These are phyloP conservation scores for Phialemonium atrogriseum DNA, from an alignment of 2,329 filamentous ascomycete genomes.

Conservation along the genomic window DNA sequence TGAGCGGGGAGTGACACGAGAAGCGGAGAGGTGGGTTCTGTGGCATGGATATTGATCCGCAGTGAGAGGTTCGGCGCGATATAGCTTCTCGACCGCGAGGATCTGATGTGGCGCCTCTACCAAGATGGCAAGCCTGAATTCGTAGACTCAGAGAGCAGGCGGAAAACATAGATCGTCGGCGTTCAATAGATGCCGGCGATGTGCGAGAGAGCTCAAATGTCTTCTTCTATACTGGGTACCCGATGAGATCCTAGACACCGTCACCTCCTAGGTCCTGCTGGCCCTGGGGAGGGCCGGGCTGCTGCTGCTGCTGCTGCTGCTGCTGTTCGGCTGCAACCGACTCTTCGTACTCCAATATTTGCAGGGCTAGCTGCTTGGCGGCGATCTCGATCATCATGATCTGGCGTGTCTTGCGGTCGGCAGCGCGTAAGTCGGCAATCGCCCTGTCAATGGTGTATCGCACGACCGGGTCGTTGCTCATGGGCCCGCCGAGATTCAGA, in stretches of 20 bases:
- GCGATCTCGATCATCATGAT: conserved; percentile 45
- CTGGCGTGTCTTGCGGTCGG: conserved; percentile 34
- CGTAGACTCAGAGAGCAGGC: too few relatives aligned
- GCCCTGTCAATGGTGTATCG: conserved; percentile 36
- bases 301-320: conserved; percentile 15
- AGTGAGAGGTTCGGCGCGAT: too few relatives aligned
- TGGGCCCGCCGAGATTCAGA: conserved; percentile 5
- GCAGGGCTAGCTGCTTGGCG: conserved; percentile 45
- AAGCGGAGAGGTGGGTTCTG: not conserved
- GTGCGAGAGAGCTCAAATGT: too few relatives aligned
- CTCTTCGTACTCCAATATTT: conserved; percentile 44
- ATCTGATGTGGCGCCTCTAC: too few relatives aligned
- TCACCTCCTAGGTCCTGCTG: too few relatives aligned
- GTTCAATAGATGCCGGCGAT: too few relatives aligned
- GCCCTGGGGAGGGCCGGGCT: conserved; percentile 6
- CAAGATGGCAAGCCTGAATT: too few relatives aligned
- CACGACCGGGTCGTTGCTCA: conserved; percentile 27
- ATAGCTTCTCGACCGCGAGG: too few relatives aligned
- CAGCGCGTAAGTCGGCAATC: conserved; percentile 34
- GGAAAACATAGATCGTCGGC: too few relatives aligned
- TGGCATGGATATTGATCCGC: too few relatives aligned
- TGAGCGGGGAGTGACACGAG: not conserved
- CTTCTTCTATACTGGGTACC: too few relatives aligned
- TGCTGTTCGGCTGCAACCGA: conserved; percentile 16
- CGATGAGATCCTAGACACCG: too few relatives aligned